These are phyloP conservation scores for Cantharellus cinnabarinus DNA, from an alignment of 768 basidiomycete genomes.

Conservation along the genomic window DNA sequence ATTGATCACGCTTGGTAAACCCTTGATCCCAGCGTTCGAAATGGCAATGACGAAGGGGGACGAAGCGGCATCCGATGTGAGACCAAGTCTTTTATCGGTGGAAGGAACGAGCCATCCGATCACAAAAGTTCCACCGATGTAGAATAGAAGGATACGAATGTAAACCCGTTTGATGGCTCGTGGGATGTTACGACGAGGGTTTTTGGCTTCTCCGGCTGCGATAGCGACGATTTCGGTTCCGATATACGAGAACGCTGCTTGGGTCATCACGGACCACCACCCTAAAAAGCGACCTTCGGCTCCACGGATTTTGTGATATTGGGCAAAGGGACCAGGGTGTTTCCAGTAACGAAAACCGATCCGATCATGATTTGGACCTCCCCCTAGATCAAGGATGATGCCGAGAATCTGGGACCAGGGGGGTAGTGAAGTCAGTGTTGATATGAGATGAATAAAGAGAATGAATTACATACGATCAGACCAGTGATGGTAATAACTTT, in stretches of 20 bases:
- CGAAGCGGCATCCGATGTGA: constrained; percentile 39
- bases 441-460: not conserved
- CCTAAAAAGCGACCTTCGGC: constrained; percentile 12
- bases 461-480: constrained; percentile 27
- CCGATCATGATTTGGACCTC: constrained; percentile 64
- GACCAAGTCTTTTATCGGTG: constrained; percentile 32
- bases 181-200: constrained; percentile 33
- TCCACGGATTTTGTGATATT: constrained; percentile 24
- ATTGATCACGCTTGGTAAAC: constrained; percentile 48
- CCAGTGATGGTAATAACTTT: constrained; percentile 38
- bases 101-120: constrained; percentile 75
- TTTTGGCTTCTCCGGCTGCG: constrained; percentile 71
- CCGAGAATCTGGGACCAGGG: constrained; percentile 27
- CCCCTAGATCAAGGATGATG: constrained; percentile 70
- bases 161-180: constrained; percentile 50
- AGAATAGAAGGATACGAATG: constrained; percentile 67
- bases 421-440: not conserved
- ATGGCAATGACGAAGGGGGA: constrained; percentile 91
- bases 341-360: constrained; percentile 73
- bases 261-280: constrained; percentile 6
- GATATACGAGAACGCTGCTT: constrained; percentile 78
- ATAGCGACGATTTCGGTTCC: constrained; percentile 86
- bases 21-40: constrained; percentile 63
- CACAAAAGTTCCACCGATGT: constrained; percentile 39
- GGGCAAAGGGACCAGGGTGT: constrained; percentile 72